These are phyloP conservation scores for Sherardia arvensis DNA, from an alignment of 257 asterid species.

Conservation along the genomic window DNA sequence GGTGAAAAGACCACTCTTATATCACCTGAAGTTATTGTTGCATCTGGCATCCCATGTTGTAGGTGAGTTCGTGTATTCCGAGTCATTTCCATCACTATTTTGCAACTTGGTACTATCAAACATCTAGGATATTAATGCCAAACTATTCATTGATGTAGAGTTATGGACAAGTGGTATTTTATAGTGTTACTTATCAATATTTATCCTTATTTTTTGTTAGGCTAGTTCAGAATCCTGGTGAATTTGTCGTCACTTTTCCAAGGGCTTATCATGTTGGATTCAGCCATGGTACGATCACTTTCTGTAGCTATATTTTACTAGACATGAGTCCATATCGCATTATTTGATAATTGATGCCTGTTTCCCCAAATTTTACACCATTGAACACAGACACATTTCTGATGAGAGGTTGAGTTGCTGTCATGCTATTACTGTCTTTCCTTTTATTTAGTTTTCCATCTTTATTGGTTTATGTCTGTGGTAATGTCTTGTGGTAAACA, in stretches of 20 bases:
- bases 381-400: not conserved
- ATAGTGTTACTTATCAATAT: conserved; percentile 5
- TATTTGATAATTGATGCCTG: not conserved
- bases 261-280: conserved; percentile 98
- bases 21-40: conserved; percentile 74
- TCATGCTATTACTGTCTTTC: not conserved
- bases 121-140: not conserved
- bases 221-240: conserved; percentile 98
- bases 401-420: not conserved
- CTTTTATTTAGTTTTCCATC: not conserved
- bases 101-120: conserved; percentile 9
- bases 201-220: conserved; percentile 28
- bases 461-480: not conserved
- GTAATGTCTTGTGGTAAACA: not conserved
- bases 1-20: conserved; percentile 96
- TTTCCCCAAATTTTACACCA: not conserved
- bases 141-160: not conserved
- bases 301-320: conserved; percentile 6
- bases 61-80: conserved; percentile 44
- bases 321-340: not conserved
- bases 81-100: conserved; percentile 11
- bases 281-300: conserved; percentile 78
- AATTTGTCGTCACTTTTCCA: conserved; percentile 94
- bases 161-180: conserved; percentile 1
- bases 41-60: conserved; percentile 92